phyloP scores from a whole-genome alignment of 345 rosid species.

The Barbarea vulgaris region DNA sequence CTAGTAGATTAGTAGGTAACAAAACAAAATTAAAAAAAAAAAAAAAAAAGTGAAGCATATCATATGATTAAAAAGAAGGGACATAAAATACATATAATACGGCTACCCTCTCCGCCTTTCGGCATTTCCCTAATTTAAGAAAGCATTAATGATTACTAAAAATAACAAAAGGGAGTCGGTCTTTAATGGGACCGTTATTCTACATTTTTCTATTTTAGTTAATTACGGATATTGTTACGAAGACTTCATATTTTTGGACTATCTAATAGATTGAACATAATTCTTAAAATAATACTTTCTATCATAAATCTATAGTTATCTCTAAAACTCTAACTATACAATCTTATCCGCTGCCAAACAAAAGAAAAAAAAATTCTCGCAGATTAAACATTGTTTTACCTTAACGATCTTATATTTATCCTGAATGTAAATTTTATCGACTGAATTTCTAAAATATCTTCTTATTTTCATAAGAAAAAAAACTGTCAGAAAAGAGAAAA shows the following conservation, averaged over 20 bases:
- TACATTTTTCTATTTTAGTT: background rate
- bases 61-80: constrained; percentile 2
- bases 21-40: background rate
- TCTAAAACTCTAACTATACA: background rate
- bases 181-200: background rate
- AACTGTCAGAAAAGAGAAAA: background rate
- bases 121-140: constrained; percentile 15
- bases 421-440: background rate
- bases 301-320: background rate
- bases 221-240: background rate
- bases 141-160: background rate
- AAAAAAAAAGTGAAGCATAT: constrained; percentile 9
- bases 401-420: background rate
- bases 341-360: background rate
- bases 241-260: background rate
- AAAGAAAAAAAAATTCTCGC: background rate
- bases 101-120: constrained; percentile 15
- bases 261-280: background rate
- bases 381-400: background rate
- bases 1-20: too few relatives aligned
- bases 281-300: background rate
- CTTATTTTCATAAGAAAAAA: background rate
- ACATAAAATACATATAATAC: background rate
- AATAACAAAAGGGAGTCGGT: background rate
- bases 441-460: background rate